Base-by-base conservation (phyloP, 2,329 filamentous ascomycete genomes). In the Apiospora aurea region DNA sequence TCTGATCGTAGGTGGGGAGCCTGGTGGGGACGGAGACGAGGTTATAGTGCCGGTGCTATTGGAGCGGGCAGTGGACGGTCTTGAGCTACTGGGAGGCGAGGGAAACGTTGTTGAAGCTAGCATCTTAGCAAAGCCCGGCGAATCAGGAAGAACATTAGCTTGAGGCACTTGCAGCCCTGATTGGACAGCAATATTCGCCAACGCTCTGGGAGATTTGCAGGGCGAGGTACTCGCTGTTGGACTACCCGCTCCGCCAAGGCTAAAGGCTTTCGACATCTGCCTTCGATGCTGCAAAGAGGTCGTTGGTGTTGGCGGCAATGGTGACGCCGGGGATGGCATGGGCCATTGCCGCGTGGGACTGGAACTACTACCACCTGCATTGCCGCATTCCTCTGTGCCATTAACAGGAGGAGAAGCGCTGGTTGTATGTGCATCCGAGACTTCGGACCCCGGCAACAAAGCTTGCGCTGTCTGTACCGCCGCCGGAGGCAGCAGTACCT, bases 61-160 rank as follows among this genome's bases (percentile, higher is more conserved):
- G 24, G 74, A 73, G 64, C 73, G 71, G n/a, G 77, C 64, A n/a
- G 64, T 76, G 16, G 75, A 74, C 29, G 77, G 73, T 26, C 74
- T 73, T 16, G 76, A 75, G 7, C 72, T 71, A 70, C 69, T 76
- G 21, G 78, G 78, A 16, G 78, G 78, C 44, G 72, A 73, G 64
- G 78, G 78, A 53, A 80, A 80, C 13, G 69, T 75, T 71, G 79
- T 77, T 11, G 72, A 71, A 44, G 77, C 77, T 69, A 80, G 71
- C 78, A 80, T 78, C 14, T 74, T 78, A 13, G 78, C 77, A 71
- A 79, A 80, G 4, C 78, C 78, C 18, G 77, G 78, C 24, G 78
- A 80, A 49, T 80, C 78, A 8, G 77, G 77, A 34, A 72, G 66
- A 16, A 74, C 16, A 46, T 75, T 71, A 44, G 74, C 57, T 24